Evolutionary conservation across 2,329 filamentous ascomycete genomes (phyloP).

Genomic region (Grosmannia clavigera): DNA sequence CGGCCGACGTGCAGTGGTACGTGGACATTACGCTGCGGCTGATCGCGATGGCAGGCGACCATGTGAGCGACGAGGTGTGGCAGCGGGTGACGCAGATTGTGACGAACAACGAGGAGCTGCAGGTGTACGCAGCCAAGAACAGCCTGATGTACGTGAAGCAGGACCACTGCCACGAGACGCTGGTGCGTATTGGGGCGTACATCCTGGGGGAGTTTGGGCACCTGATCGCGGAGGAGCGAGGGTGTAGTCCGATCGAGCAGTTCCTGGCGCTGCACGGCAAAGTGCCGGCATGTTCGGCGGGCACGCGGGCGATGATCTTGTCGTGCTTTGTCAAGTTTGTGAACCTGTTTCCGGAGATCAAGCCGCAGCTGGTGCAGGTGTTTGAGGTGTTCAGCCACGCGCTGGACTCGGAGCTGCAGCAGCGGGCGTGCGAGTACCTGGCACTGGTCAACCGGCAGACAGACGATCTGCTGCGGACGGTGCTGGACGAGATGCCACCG

Average conservation of each 20-base stretch:
- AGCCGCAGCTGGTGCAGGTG: slow-evolving; percentile 80
- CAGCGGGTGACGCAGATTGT: slow-evolving; percentile 97
- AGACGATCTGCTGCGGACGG: slow-evolving; percentile 81
- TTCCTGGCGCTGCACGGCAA: slow-evolving; percentile 87
- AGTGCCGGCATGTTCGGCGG: slow-evolving; percentile 75
- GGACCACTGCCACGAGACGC: slow-evolving; percentile 88
- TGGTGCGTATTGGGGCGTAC: slow-evolving; percentile 96
- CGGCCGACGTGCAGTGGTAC: slow-evolving; percentile 97
- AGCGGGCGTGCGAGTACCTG: slow-evolving; percentile 91
- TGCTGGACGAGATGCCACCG: slow-evolving; percentile 97
- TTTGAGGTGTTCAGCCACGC: slow-evolving; percentile 92
- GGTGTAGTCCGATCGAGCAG: slow-evolving; percentile 93
- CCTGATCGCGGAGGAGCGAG: slow-evolving; percentile 80
- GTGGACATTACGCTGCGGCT: slow-evolving; percentile 92
- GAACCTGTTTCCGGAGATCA: slow-evolving; percentile 97
- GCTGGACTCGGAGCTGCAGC: slow-evolving; percentile 87
- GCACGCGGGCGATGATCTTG: slow-evolving; percentile 83
- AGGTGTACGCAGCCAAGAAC: slow-evolving; percentile 91
- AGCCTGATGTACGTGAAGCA: slow-evolving; percentile 85
- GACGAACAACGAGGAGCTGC: slow-evolving; percentile 96
- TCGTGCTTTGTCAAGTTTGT: slow-evolving; percentile 97
- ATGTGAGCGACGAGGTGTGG: slow-evolving; percentile 98
- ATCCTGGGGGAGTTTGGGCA: slow-evolving; percentile 95
- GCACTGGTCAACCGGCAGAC: slow-evolving; percentile 73
- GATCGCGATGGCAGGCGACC: slow-evolving; percentile 92